phyloP scores from a whole-genome alignment of 2,329 filamentous ascomycete species.

The Magnaporthales sp. region DNA sequence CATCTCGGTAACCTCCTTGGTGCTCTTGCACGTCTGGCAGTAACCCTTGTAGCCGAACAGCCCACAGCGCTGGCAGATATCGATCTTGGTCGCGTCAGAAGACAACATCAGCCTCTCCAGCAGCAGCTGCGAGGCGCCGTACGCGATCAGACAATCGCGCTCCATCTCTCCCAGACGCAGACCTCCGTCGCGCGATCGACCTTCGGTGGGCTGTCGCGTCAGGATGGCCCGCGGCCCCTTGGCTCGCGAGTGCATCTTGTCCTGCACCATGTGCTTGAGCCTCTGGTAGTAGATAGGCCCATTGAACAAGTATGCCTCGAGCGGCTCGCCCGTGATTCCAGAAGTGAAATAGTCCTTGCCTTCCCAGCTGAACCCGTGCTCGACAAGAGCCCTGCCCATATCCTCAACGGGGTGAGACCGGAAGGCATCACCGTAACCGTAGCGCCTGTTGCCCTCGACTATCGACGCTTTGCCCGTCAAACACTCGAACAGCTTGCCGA shows the following conservation, averaged over 20 bases:
- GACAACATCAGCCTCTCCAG: constrained; percentile 92
- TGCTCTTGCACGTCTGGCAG: constrained; percentile 87
- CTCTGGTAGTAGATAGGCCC: constrained; percentile 99
- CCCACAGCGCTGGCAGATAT: constrained; percentile 89
- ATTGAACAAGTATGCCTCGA: constrained; percentile 96
- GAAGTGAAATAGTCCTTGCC: constrained; percentile 96
- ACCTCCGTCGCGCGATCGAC: constrained; percentile 85
- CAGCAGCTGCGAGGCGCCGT: constrained; percentile 86
- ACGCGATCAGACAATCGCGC: constrained; percentile 94
- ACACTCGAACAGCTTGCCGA: constrained; percentile 94
- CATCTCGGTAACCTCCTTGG: constrained; percentile 79
- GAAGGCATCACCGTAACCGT: constrained; percentile 76
- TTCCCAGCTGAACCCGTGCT: constrained; percentile 89
- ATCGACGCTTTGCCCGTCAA: constrained; percentile 91
- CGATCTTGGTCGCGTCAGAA: constrained; percentile 82
- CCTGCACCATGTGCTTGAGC: constrained; percentile 99
- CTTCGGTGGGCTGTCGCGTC: constrained; percentile 92
- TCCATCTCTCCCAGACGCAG: constrained; percentile 97
- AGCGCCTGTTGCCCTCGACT: constrained; percentile 74
- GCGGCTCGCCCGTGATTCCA: constrained; percentile 86
- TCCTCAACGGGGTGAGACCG: constrained; percentile 76
- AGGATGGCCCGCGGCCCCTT: constrained; percentile 85
- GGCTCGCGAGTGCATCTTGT: constrained; percentile 97
- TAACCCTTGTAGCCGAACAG: constrained; percentile 93
- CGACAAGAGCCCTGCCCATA: constrained; percentile 77